Percentiles rank a stretch among this genome's conserved stretches.
Evolutionary conservation across 2,329 filamentous ascomycete genomes (phyloP).

Genomic region (Phialophora expanda): DNA sequence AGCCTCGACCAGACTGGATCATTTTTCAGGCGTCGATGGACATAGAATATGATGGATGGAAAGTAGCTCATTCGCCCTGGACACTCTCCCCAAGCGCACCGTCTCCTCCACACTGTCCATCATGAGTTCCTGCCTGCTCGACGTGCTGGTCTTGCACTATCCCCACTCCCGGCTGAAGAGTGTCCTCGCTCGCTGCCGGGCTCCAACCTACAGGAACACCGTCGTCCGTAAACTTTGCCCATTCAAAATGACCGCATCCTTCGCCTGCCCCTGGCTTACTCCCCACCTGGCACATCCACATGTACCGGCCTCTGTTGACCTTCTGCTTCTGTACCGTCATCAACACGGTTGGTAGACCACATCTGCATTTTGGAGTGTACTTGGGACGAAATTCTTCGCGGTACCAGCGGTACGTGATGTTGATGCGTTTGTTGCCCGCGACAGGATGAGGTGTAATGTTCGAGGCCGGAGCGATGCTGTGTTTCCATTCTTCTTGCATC

Average conservation of each 20-base stretch:
- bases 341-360: slow-evolving; percentile 70
- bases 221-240: slow-evolving; percentile 86
- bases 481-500: slow-evolving; percentile 98
- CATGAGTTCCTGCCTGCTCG: background rate
- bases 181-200: background rate
- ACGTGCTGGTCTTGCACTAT: background rate
- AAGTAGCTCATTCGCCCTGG: background rate
- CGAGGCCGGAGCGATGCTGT: slow-evolving; percentile 75
- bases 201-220: slow-evolving; percentile 72
- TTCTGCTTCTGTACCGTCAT: slow-evolving; percentile 79
- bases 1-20: too few species aligned
- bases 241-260: slow-evolving; percentile 78
- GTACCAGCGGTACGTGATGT: slow-evolving; percentile 92
- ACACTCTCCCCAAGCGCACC: background rate
- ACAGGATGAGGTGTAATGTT: slow-evolving; percentile 85
- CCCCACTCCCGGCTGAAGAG: background rate
- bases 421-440: slow-evolving; percentile 79
- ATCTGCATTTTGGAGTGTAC: slow-evolving; percentile 78
- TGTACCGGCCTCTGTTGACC: slow-evolving; percentile 78
- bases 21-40: background rate
- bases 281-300: slow-evolving; percentile 89
- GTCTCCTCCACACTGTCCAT: background rate
- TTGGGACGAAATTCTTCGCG: slow-evolving; percentile 75
- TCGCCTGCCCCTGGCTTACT: slow-evolving; percentile 44
- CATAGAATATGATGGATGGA: background rate